phyloP scores from a whole-genome alignment of 2,329 filamentous ascomycete species.

The Xylaria digitata region DNA sequence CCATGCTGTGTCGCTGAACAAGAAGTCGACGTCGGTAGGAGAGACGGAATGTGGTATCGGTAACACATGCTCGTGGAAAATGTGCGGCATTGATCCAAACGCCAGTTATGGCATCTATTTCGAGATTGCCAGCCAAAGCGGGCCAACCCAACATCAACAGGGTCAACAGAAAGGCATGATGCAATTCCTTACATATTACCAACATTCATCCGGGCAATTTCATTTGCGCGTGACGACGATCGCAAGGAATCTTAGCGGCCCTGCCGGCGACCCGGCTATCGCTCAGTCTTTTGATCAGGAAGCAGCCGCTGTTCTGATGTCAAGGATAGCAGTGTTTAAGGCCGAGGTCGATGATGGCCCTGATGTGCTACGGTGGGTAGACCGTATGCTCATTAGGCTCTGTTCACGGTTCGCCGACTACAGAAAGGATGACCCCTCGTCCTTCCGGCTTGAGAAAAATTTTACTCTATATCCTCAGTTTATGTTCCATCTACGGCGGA shows the following conservation, averaged over 20 bases:
- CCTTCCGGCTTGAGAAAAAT: slow-evolving; percentile 97
- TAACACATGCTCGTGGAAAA: slow-evolving; percentile 99
- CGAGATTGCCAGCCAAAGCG: slow-evolving; percentile 94
- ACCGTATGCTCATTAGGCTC: slow-evolving; percentile 95
- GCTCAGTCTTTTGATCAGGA: slow-evolving; percentile 99
- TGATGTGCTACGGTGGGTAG: slow-evolving; percentile 98
- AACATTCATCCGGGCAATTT: slow-evolving; percentile 95
- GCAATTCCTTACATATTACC: slow-evolving; percentile 98
- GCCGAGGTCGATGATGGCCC: slow-evolving; percentile 98
- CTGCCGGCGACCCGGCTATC: slow-evolving; percentile 92
- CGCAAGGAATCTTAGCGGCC: slow-evolving; percentile 88
- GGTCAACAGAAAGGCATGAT: slow-evolving; percentile 93
- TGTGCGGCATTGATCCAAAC: slow-evolving; percentile 96
- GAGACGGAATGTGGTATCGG: slow-evolving; percentile 99
- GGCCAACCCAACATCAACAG: slow-evolving; percentile 85
- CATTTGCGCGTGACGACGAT: slow-evolving; percentile 96
- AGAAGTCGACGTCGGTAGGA: slow-evolving; percentile 95
- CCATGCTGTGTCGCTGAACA: slow-evolving; percentile 95
- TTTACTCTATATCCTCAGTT: slow-evolving; percentile 99
- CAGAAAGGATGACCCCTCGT: slow-evolving; percentile 96
- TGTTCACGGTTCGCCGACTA: slow-evolving; percentile 98
- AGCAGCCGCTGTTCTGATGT: slow-evolving; percentile 97
- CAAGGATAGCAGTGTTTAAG: slow-evolving; percentile 98
- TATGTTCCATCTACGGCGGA: slow-evolving; percentile 98
- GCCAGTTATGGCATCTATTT: slow-evolving; percentile 98